Base-by-base conservation (phyloP, 1,139 yeast genomes). In the Kodamaea arcana region DNA sequence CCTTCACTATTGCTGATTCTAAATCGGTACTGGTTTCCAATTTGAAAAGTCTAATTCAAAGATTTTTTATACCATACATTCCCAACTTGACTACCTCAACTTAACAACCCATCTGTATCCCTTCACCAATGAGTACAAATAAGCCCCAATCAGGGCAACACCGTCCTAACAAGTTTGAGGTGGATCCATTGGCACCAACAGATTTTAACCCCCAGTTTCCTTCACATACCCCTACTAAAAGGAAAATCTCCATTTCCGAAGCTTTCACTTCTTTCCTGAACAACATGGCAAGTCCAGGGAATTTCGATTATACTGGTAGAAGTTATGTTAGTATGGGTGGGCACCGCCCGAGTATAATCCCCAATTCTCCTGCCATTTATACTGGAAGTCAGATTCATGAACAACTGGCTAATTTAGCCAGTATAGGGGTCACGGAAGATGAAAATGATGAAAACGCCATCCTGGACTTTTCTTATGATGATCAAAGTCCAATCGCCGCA, bases 381-480 rank as follows among this genome's bases (percentile, higher is more conserved):
- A 63, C 78, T 0, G 73, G 74, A 1, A 50, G 56, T 24, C 72
- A 77, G 13, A 69, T 81, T 30, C 77, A 82, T 40, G 84, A 78
- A 43, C 82, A 79, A 42, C 73, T 85, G 0, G 84, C 82, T 3
- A 75, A 67, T 36, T 64, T 79, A 43, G 83, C 87, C 11, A 66
- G 65, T 24, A 72, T 80, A 35, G 81, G 78, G 1, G 83, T 81
- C 3, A 65, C 77, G 4, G 74, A 67, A 23, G 70, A 65, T 30
- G 65, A 57, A 21, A 32, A 30, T 20, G 51, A 46, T 3, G 47
- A 34, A 9, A 44, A 35, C 27, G 40, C 31, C 11, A 16, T 27
- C 12, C 33, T 17, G 32, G 27, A 21, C 6, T 29, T 6, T 14
- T 21, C 23, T 14, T 20, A 27, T 18, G 30, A 27, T 4, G 15